Evolutionary conservation across 495 filamentous ascomycete genomes (phyloP).

Genomic region (Tuber microsphaerosporum): DNA sequence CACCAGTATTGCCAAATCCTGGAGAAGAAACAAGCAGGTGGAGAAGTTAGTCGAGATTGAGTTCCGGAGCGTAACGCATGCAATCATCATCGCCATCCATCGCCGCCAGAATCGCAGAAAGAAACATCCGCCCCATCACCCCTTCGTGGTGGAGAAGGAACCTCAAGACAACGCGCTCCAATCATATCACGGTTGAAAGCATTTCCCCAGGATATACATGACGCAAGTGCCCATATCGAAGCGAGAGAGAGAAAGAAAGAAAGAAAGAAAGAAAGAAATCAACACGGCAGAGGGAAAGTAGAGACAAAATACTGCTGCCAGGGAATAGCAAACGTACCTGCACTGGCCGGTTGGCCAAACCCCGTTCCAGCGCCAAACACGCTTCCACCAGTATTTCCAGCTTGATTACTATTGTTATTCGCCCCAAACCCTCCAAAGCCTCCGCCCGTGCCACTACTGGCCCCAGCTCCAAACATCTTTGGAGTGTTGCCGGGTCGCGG

Average conservation of each 20-base stretch:
- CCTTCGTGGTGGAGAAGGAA: slow-evolving; percentile 9
- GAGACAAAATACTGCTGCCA: slow-evolving; percentile 36
- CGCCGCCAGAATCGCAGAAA: slow-evolving; percentile 23
- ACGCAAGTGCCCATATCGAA: slow-evolving; percentile 16
- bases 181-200: slow-evolving; percentile 25
- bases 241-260: slow-evolving; percentile 41
- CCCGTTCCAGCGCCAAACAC: slow-evolving; percentile 55
- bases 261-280: slow-evolving; percentile 34
- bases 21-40: slow-evolving; percentile 34
- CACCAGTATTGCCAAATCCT: slow-evolving; percentile 41
- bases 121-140: slow-evolving; percentile 18
- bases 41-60: slow-evolving; percentile 36
- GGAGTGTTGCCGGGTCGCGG: slow-evolving; percentile 41
- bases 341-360: slow-evolving; percentile 45
- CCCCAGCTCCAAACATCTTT: slow-evolving; percentile 44
- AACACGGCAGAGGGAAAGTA: slow-evolving; percentile 35
- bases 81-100: slow-evolving; percentile 27
- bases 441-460: slow-evolving; percentile 40
- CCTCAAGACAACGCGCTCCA: slow-evolving; percentile 24
- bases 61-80: slow-evolving; percentile 16
- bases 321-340: slow-evolving; percentile 39
- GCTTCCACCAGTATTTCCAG: slow-evolving; percentile 35
- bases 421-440: slow-evolving; percentile 50
- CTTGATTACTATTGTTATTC: slow-evolving; percentile 46
- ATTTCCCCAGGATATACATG: slow-evolving; percentile 20